A percentile compares a stretch with the other conserved stretches of the same genome.
phyloP scores from a whole-genome alignment of 768 basidiomycete genomes.

The Tulasnella sp. region DNA sequence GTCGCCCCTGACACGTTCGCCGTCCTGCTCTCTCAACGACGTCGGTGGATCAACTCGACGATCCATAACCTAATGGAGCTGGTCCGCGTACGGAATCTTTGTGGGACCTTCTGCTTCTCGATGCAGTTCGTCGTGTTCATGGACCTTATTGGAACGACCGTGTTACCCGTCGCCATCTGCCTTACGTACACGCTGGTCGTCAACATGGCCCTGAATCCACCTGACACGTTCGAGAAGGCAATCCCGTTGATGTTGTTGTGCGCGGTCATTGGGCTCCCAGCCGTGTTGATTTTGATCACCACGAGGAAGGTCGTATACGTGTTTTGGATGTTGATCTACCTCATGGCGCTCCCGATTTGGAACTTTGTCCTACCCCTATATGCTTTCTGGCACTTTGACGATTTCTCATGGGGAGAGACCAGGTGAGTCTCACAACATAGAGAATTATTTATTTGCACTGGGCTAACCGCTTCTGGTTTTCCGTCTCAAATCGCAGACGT shows the following conservation, averaged over 20 bases:
- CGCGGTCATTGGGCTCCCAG: slow-evolving; percentile 89
- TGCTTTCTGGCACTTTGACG: slow-evolving; percentile 99
- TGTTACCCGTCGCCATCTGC: slow-evolving; percentile 85
- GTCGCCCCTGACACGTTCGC: slow-evolving; percentile 93
- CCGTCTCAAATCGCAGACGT: slow-evolving; percentile 54
- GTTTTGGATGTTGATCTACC: slow-evolving; percentile 96
- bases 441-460: not conserved
- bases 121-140: slow-evolving; percentile 99
- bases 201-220: slow-evolving; percentile 68
- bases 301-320: slow-evolving; percentile 92
- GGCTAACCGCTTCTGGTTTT: slow-evolving; percentile 18
- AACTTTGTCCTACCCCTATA: slow-evolving; percentile 90
- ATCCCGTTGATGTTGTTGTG: slow-evolving; percentile 85
- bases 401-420: slow-evolving; percentile 99
- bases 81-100: slow-evolving; percentile 89
- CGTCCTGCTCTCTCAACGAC: slow-evolving; percentile 87
- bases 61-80: slow-evolving; percentile 99
- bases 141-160: slow-evolving; percentile 85
- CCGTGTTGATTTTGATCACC: slow-evolving; percentile 82
- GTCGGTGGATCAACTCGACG: slow-evolving; percentile 99
- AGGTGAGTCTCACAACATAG: slow-evolving; percentile 41
- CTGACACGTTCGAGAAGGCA: slow-evolving; percentile 76
- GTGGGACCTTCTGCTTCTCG: slow-evolving; percentile 99
- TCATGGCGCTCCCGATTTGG: slow-evolving; percentile 89
- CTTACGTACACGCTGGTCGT: slow-evolving; percentile 85